These are phyloP conservation scores for Thyridium curvatum DNA, from an alignment of 2,329 filamentous ascomycete genomes.

Conservation along the genomic window DNA sequence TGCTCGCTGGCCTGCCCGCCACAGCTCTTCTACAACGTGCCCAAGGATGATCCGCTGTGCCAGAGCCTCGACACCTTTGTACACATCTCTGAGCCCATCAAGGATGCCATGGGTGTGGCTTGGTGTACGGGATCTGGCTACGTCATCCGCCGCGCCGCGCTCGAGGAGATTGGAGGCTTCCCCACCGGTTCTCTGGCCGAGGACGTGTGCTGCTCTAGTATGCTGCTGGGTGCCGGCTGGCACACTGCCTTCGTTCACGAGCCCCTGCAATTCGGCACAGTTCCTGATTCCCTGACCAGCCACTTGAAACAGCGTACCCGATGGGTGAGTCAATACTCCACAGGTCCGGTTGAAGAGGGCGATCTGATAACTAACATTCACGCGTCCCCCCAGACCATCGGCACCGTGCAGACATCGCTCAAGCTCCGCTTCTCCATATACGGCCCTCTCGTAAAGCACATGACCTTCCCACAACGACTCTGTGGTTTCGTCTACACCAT, in stretches of 20 bases:
- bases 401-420: slow-evolving; percentile 50
- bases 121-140: slow-evolving; percentile 60
- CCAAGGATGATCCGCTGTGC: slow-evolving; percentile 47
- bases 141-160: slow-evolving; percentile 47
- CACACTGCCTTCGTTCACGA: slow-evolving; percentile 54
- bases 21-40: slow-evolving; percentile 58
- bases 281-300: slow-evolving; percentile 47
- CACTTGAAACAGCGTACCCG: slow-evolving; percentile 51
- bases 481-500: slow-evolving; percentile 51
- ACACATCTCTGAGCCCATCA: slow-evolving; percentile 42
- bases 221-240: slow-evolving; percentile 55
- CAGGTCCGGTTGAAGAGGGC: too few relatives aligned
- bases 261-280: slow-evolving; percentile 51
- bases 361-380: too few relatives aligned
- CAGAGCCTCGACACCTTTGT: slow-evolving; percentile 54
- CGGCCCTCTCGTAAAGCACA: slow-evolving; percentile 41
- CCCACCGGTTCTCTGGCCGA: slow-evolving; percentile 54
- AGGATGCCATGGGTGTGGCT: slow-evolving; percentile 43
- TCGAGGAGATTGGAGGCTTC: slow-evolving; percentile 56
- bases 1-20: slow-evolving; percentile 52
- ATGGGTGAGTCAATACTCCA: slow-evolving; percentile 32
- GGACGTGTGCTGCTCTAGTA: slow-evolving; percentile 51
- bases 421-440: slow-evolving; percentile 54
- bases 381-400: slow-evolving; percentile 22
- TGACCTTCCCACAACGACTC: slow-evolving; percentile 50